These are phyloP conservation scores for Aureobasidium uvarum DNA, from an alignment of 2,329 filamentous ascomycete species.

Conservation along the genomic window DNA sequence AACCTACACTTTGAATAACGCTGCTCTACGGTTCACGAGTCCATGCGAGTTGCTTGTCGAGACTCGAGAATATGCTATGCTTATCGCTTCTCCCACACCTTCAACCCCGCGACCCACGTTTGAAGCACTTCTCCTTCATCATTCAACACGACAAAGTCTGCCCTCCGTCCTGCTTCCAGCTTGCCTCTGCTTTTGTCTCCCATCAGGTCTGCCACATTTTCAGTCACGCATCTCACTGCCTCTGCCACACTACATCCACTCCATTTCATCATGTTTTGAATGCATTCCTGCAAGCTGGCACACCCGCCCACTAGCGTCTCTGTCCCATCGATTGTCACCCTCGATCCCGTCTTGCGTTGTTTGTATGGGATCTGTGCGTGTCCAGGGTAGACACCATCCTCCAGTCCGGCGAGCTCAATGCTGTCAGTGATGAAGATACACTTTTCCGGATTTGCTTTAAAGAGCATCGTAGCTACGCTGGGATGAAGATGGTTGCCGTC, in stretches of 20 bases:
- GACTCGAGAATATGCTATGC: background rate
- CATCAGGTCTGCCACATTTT: constrained; percentile 54
- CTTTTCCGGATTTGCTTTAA: constrained; percentile 47
- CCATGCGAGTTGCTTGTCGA: background rate
- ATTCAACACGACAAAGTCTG: constrained; percentile 51
- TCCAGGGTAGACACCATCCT: constrained; percentile 53
- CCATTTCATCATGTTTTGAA: constrained; percentile 51
- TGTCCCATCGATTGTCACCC: constrained; percentile 53
- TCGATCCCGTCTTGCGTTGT: constrained; percentile 51
- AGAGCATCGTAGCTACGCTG: constrained; percentile 49
- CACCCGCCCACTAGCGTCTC: constrained; percentile 56
- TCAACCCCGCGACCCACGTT: constrained; percentile 53
- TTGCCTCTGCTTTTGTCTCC: constrained; percentile 46
- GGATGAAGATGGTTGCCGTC: constrained; percentile 57
- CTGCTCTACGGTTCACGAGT: background rate
- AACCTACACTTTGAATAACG: background rate
- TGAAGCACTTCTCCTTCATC: constrained; percentile 49
- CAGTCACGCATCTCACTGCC: constrained; percentile 51
- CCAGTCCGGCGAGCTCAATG: constrained; percentile 55
- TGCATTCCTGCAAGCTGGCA: constrained; percentile 51
- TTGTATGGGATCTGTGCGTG: constrained; percentile 53
- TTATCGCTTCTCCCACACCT: constrained; percentile 45
- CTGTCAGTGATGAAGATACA: constrained; percentile 56
- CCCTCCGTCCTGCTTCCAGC: constrained; percentile 47
- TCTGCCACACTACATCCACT: constrained; percentile 49